Percentiles rank a stretch among this genome's conserved stretches.
Evolutionary conservation across 2,329 filamentous ascomycete genomes (phyloP).

Genomic region (Microdochium bolleyi): DNA sequence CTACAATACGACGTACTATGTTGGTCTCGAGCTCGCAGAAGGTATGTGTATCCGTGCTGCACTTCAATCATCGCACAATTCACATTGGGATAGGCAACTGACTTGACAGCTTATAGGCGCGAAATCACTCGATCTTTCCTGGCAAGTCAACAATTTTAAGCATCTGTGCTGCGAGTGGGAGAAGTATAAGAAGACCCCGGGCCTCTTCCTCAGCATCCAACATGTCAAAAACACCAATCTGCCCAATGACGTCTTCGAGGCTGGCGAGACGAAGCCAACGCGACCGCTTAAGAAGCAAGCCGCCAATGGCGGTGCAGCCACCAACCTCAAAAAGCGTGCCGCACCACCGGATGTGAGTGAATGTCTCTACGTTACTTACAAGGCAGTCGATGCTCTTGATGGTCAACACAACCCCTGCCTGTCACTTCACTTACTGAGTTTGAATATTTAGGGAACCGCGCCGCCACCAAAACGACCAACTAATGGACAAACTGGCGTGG

Average conservation of each 20-base stretch:
- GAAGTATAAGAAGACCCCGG: constrained; percentile 59
- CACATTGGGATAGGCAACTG: constrained; percentile 19
- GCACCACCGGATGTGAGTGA: constrained; percentile 32
- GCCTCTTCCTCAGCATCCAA: constrained; percentile 72
- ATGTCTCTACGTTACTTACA: not conserved
- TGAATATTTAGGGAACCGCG: not conserved
- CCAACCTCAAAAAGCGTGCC: constrained; percentile 35
- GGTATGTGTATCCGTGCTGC: constrained; percentile 41
- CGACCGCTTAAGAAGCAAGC: constrained; percentile 43
- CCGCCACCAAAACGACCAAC: not conserved
- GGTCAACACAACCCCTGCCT: not conserved
- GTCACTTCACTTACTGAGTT: not conserved
- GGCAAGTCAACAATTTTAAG: constrained; percentile 81
- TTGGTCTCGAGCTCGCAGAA: constrained; percentile 73
- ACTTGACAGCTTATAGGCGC: constrained; percentile 38
- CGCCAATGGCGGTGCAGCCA: constrained; percentile 26
- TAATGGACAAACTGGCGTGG: not conserved
- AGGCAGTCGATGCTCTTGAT: not conserved
- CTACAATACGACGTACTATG: constrained; percentile 90
- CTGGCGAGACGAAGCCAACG: constrained; percentile 64
- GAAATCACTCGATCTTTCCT: constrained; percentile 69
- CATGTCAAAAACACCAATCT: constrained; percentile 81
- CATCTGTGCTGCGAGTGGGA: constrained; percentile 69
- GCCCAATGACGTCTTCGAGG: constrained; percentile 80
- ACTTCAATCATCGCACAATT: not conserved